These are phyloP conservation scores for Phanerochaete carnosa DNA, from an alignment of 768 basidiomycete species.

Conservation along the genomic window DNA sequence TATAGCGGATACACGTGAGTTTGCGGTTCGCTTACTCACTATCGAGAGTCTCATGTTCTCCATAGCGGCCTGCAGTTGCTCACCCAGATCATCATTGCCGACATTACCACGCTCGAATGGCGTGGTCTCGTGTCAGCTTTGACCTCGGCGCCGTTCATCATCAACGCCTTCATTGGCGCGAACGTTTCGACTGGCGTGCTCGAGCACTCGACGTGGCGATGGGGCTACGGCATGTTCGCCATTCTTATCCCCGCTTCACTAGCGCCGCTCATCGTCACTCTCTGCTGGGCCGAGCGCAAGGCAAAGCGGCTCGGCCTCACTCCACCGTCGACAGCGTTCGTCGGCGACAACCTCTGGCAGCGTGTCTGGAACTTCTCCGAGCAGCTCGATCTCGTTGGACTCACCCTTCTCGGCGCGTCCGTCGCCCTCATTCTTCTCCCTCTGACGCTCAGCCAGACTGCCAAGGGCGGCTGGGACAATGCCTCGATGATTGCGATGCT, in stretches of 20 bases:
- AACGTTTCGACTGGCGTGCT: slow-evolving; percentile 48
- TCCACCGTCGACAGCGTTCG: neutral
- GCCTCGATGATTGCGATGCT: slow-evolving; percentile 31
- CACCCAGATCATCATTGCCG: slow-evolving; percentile 39
- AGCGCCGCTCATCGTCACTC: slow-evolving; percentile 25
- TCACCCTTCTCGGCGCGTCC: slow-evolving; percentile 27
- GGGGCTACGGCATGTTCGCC: slow-evolving; percentile 50
- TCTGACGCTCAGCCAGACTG: slow-evolving; percentile 24
- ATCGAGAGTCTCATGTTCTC: neutral
- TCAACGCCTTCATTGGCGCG: slow-evolving; percentile 66
- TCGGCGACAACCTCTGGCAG: slow-evolving; percentile 37
- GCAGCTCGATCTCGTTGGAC: slow-evolving; percentile 28
- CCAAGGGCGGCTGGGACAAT: slow-evolving; percentile 24
- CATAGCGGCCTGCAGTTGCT: slow-evolving; percentile 57
- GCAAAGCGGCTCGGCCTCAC: slow-evolving; percentile 21
- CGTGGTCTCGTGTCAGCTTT: slow-evolving; percentile 40
- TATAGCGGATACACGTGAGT: slow-evolving; percentile 59
- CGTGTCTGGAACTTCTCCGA: slow-evolving; percentile 21
- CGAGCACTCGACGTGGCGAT: slow-evolving; percentile 54
- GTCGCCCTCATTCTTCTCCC: slow-evolving; percentile 30
- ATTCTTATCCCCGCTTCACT: slow-evolving; percentile 23
- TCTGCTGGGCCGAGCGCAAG: slow-evolving; percentile 26
- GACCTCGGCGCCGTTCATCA: slow-evolving; percentile 49
- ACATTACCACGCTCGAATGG: slow-evolving; percentile 28
- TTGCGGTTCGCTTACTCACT: neutral